A percentile compares a stretch with the other conserved stretches of the same genome.
These are phyloP conservation scores for Populus deltoides DNA, from an alignment of 345 rosid species.

Conservation along the genomic window DNA sequence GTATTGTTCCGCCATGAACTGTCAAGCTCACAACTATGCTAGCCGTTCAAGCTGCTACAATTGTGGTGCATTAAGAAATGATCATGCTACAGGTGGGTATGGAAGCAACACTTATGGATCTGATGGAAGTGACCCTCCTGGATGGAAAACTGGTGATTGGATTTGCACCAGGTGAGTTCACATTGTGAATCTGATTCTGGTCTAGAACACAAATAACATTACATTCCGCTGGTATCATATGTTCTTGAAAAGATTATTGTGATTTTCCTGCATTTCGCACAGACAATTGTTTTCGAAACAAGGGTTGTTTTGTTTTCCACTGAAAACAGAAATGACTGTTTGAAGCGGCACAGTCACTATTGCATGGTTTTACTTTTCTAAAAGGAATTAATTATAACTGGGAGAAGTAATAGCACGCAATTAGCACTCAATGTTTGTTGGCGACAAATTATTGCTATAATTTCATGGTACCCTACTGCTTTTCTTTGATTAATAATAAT, in stretches of 20 bases:
- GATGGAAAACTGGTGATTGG: conserved; percentile 90
- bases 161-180: conserved; percentile 55
- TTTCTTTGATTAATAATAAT: neutral
- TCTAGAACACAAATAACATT: neutral
- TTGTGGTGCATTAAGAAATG: conserved; percentile 60
- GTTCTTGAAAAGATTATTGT: neutral
- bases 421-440: too few relatives aligned
- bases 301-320: neutral
- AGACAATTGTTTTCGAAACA: neutral
- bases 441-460: neutral
- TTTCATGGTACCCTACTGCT: neutral
- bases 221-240: neutral
- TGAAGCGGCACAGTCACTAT: neutral
- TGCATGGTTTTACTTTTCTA: neutral
- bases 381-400: too few relatives aligned
- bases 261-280: neutral
- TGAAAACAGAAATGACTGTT: neutral
- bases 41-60: conserved; percentile 66
- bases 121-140: conserved; percentile 37
- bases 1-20: conserved; percentile 60
- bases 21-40: conserved; percentile 77
- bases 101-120: conserved; percentile 1
- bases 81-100: conserved; percentile 11
- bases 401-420: too few relatives aligned
- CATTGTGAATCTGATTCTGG: neutral